Conservation (phyloP, 1,284 basidiomycete genomes). For the Austropuccinia psidii region DNA sequence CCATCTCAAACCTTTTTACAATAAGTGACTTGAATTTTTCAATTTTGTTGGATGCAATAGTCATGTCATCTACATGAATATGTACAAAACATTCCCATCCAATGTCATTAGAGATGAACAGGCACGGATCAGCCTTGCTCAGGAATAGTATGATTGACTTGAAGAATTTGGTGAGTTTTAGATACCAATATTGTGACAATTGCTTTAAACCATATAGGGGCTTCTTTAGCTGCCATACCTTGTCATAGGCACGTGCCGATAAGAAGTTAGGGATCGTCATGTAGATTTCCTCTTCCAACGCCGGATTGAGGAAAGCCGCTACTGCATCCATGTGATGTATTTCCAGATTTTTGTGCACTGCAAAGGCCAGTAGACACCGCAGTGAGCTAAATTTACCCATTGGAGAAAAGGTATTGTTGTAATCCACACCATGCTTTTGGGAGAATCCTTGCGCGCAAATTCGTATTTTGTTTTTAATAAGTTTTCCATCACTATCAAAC, state of each 20-base stretch:
- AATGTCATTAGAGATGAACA: not conserved
- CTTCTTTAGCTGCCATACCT: not conserved
- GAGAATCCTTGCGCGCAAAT: no score
- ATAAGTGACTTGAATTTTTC: not conserved
- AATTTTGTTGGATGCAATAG: not conserved
- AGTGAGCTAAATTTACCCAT: no score
- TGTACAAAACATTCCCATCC: not conserved
- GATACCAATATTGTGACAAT: not conserved
- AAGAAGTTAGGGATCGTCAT: not conserved
- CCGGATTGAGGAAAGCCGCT: not conserved
- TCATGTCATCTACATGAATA: not conserved
- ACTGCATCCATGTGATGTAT: constrained; percentile 16
- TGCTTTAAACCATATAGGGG: constrained; percentile 17
- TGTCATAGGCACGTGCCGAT: not conserved
- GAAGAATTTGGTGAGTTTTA: not conserved
- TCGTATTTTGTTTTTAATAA: no score
- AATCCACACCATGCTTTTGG: no score
- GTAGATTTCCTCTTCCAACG: constrained; percentile 5
- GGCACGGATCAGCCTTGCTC: not conserved
- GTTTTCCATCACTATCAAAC: no score
- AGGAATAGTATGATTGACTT: not conserved
- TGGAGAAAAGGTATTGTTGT: no score
- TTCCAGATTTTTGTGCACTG: no score
- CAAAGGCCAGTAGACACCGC: no score
- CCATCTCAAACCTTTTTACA: not conserved